Percentiles rank a stretch among this genome's conserved stretches.
These are phyloP conservation scores for Penicillium mononematosum DNA, from an alignment of 495 filamentous ascomycete genomes.

Conservation along the genomic window DNA sequence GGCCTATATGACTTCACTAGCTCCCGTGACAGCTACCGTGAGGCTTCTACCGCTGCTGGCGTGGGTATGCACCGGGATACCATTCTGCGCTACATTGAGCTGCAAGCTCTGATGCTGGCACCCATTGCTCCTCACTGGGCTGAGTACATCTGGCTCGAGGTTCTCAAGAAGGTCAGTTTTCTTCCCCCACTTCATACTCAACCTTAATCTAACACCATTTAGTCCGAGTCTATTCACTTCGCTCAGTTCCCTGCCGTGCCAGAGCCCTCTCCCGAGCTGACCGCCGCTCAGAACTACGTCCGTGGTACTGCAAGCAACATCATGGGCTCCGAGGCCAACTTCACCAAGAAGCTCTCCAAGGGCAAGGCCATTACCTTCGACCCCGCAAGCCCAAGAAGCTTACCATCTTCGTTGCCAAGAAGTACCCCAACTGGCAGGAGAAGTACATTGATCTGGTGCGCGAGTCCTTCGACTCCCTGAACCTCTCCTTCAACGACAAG, in stretches of 20 bases:
- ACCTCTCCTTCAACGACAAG: constrained; percentile 70
- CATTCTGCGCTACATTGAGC: constrained; percentile 72
- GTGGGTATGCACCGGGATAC: constrained; percentile 81
- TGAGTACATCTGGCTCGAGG: constrained; percentile 89
- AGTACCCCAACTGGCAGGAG: constrained; percentile 85
- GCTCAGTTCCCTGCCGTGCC: constrained; percentile 73
- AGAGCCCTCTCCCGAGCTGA: constrained; percentile 57
- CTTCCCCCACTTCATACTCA: not conserved
- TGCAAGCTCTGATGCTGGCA: constrained; percentile 79
- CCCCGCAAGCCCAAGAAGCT: constrained; percentile 84
- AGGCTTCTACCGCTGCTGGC: constrained; percentile 67
- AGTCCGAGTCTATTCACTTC: constrained; percentile 69
- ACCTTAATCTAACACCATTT: constrained; percentile 23
- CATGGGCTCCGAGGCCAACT: constrained; percentile 79
- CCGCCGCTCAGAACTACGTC: constrained; percentile 79
- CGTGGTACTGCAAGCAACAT: constrained; percentile 72
- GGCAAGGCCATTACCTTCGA: constrained; percentile 80
- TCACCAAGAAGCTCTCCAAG: constrained; percentile 80
- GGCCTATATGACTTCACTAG: constrained; percentile 84
- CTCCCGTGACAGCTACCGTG: constrained; percentile 88
- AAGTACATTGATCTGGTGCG: constrained; percentile 84
- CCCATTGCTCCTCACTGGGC: constrained; percentile 91
- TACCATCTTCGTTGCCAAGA: constrained; percentile 76
- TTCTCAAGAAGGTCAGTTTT: constrained; percentile 67
- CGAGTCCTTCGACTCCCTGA: constrained; percentile 57